Base-by-base conservation (phyloP, 2,329 filamentous ascomycete genomes). In the Xylariaceae sp. region DNA sequence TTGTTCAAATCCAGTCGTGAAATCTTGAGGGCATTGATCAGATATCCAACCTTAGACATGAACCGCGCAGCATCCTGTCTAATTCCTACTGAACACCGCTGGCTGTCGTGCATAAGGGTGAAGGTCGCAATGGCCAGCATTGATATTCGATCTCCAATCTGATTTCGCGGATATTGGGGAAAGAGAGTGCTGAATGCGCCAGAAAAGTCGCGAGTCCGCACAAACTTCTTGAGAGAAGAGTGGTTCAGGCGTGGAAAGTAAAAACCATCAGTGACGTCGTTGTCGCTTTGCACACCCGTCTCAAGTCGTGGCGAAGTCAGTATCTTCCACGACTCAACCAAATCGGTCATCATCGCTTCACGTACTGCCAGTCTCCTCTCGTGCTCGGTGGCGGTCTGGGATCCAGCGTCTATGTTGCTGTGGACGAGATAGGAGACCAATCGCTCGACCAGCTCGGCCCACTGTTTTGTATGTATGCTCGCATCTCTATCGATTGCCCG, bases 311-410 rank as follows among this genome's bases (percentile, higher is more conserved):
- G 67, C 15, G 67, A 52, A 27, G 66, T 65, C 47, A 75, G 64
- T 11, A 69, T 51, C 39, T 68, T 67, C 73, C 72, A 75, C 14
- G 70, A 63, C 18, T 70, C 65, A 14, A 73, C 57, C 3, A 75
- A 63, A 52, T 75, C 72, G 15, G 57, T 54, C 2, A 74, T 55
- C 48, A 73, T 63, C 9, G 49, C 56, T 33, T 68, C 61, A 36
- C 64, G 63, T 35, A 54, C 57, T 12, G 57, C 57, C 53, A 67
- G 62, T 44, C 60, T 58, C 11, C 47, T 59, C 43, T 67, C 64
- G 45, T 62, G 63, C 10, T 57, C 57, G 33, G 62, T 57, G 11
- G 61, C 50, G 12, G 62, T 59, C 3, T 53, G 39, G 40, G 62
- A 64, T 30, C 62, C 58, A 53, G 57, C n/a, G 56, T 56, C 3